Conservation (phyloP, 2,329 filamentous ascomycete genomes). For the Aspergillus thermomutatus region DNA sequence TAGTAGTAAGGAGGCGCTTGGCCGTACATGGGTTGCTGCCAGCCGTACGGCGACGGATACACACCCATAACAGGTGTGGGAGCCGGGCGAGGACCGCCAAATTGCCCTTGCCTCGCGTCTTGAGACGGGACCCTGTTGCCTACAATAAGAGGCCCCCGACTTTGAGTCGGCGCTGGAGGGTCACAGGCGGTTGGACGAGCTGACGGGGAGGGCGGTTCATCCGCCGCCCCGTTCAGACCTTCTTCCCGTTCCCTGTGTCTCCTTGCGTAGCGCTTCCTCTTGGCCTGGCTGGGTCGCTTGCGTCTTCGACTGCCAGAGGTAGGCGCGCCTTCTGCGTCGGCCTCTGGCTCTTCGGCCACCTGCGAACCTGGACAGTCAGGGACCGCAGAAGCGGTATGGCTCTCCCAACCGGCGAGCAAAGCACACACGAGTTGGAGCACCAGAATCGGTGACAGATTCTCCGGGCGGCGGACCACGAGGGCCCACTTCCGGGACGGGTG, state of each 20-base stretch:
- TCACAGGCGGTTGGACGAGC: not conserved
- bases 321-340: slow-evolving; percentile 6
- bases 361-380: slow-evolving; percentile 5
- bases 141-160: not conserved
- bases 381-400: slow-evolving; percentile 1
- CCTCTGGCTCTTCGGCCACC: slow-evolving; percentile 3
- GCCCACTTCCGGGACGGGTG: slow-evolving; percentile 12
- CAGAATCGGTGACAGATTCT: slow-evolving; percentile 15
- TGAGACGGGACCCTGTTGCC: not conserved
- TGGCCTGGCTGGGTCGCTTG: slow-evolving; percentile 13
- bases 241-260: not conserved
- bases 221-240: not conserved
- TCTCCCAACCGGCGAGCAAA: slow-evolving; percentile 9
- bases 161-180: not conserved
- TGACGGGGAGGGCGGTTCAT: not conserved
- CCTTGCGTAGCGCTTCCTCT: slow-evolving; percentile 6
- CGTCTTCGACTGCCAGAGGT: slow-evolving; percentile 1
- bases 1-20: not conserved
- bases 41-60: slow-evolving; percentile 1
- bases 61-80: not conserved
- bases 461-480: slow-evolving; percentile 17
- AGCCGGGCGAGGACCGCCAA: not conserved
- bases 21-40: not conserved
- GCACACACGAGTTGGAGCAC: slow-evolving; percentile 7
- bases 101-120: not conserved